phyloP scores from a whole-genome alignment of 1,284 basidiomycete species.

The Grifola frondosa region DNA sequence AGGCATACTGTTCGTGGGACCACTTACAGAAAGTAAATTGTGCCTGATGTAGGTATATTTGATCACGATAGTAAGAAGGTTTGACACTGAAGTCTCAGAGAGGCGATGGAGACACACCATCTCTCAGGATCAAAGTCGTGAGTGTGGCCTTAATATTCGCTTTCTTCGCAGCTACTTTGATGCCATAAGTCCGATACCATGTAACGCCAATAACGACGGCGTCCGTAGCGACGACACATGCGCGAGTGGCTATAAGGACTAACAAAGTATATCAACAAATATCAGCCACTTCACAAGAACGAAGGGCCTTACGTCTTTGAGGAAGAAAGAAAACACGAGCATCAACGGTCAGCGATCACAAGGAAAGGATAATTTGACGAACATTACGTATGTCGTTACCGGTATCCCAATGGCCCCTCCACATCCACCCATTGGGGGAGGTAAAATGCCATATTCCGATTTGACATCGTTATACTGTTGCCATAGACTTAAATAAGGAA shows the following conservation, averaged over 20 bases:
- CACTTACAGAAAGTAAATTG: no score
- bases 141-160: slow-evolving; percentile 6
- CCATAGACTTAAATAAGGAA: not conserved
- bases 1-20: no score
- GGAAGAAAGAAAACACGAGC: not conserved
- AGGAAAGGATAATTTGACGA: not conserved
- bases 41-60: no score
- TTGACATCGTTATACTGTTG: not conserved
- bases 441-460: no score
- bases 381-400: not conserved
- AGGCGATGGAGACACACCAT: no score
- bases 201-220: slow-evolving; percentile 9
- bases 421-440: slow-evolving; percentile 3
- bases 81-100: no score
- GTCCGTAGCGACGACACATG: slow-evolving; percentile 8
- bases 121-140: slow-evolving; percentile 6
- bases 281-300: not conserved
- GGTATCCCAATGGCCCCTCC: not conserved
- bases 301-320: not conserved
- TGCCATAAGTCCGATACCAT: slow-evolving; percentile 10
- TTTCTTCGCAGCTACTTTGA: slow-evolving; percentile 1
- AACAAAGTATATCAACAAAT: not conserved
- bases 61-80: no score
- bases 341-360: no score
- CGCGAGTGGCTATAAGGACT: slow-evolving; percentile 8